Conservation (phyloP, 1,139 yeast species). For the Magnusiomyces paraingens region DNA sequence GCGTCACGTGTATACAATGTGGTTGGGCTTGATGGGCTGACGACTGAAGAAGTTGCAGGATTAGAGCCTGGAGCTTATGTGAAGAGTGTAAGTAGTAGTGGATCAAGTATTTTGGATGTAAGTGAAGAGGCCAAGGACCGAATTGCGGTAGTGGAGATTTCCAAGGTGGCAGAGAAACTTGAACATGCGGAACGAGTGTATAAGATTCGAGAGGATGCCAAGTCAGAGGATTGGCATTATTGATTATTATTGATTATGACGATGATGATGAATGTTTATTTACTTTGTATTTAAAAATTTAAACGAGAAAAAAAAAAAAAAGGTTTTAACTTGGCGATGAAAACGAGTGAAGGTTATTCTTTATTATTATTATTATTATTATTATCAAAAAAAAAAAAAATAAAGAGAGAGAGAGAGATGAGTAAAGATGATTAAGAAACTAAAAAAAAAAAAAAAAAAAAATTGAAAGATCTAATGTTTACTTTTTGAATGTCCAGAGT, state of each 20-base stretch:
- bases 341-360: no score
- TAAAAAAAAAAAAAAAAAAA: no score
- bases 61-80: background rate
- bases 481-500: background rate
- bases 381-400: no score
- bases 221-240: conserved; percentile 19
- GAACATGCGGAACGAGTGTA: conserved; percentile 19
- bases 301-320: no score
- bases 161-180: conserved; percentile 7
- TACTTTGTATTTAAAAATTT: background rate
- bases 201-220: conserved; percentile 17
- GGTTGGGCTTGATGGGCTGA: background rate
- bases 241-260: background rate
- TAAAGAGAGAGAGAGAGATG: no score
- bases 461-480: background rate
- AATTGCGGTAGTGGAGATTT: conserved; percentile 1
- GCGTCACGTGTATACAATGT: conserved; percentile 3
- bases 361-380: no score
- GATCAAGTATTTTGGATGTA: conserved; percentile 9
- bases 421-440: background rate
- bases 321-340: background rate
- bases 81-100: conserved; percentile 6
- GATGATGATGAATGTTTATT: background rate
- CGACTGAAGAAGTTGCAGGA: background rate
- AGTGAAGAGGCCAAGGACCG: conserved; percentile 7